Evolutionary conservation across 1,284 basidiomycete genomes (phyloP).

Genomic region (Sporisorium sorghi): DNA sequence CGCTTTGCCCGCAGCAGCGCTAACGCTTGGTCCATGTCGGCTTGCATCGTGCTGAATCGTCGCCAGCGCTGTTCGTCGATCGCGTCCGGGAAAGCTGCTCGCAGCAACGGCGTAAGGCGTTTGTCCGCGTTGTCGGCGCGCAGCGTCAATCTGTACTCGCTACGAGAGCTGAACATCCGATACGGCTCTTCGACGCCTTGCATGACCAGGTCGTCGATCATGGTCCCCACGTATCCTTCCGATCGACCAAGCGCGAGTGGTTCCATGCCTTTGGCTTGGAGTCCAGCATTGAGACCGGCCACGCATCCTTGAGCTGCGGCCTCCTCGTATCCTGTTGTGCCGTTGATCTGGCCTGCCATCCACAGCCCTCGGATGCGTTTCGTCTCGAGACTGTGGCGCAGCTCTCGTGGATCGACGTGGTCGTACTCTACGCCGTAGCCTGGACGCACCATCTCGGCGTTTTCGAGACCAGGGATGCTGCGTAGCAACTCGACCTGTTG

Average conservation of each 20-base stretch:
- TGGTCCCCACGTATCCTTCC: slow-evolving; percentile 85
- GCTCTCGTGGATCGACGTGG: slow-evolving; percentile 85
- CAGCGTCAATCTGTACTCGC: slow-evolving; percentile 87
- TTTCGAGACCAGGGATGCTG: slow-evolving; percentile 84
- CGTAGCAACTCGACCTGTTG: slow-evolving; percentile 82
- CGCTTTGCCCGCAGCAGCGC: slow-evolving; percentile 72
- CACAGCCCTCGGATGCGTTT: slow-evolving; percentile 76
- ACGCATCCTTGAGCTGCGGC: slow-evolving; percentile 86
- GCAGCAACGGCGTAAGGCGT: slow-evolving; percentile 74
- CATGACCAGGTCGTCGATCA: slow-evolving; percentile 88
- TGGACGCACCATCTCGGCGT: slow-evolving; percentile 81
- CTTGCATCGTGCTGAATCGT: slow-evolving; percentile 72
- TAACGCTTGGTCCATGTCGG: slow-evolving; percentile 74
- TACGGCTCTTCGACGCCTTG: slow-evolving; percentile 91
- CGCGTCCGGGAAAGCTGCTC: slow-evolving; percentile 74
- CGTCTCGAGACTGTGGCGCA: slow-evolving; percentile 82
- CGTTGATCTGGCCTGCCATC: slow-evolving; percentile 62
- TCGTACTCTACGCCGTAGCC: slow-evolving; percentile 95
- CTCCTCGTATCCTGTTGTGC: slow-evolving; percentile 91
- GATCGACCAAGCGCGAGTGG: slow-evolving; percentile 80
- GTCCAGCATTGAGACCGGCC: slow-evolving; percentile 87
- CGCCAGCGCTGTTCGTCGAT: slow-evolving; percentile 78
- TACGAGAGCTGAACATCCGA: slow-evolving; percentile 90
- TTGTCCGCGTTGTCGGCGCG: slow-evolving; percentile 88
- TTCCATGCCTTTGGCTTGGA: slow-evolving; percentile 74